Percentiles rank a stretch among this genome's conserved stretches.
phyloP scores from a whole-genome alignment of 2,329 filamentous ascomycete genomes.

The Penicillium sumatraense region DNA sequence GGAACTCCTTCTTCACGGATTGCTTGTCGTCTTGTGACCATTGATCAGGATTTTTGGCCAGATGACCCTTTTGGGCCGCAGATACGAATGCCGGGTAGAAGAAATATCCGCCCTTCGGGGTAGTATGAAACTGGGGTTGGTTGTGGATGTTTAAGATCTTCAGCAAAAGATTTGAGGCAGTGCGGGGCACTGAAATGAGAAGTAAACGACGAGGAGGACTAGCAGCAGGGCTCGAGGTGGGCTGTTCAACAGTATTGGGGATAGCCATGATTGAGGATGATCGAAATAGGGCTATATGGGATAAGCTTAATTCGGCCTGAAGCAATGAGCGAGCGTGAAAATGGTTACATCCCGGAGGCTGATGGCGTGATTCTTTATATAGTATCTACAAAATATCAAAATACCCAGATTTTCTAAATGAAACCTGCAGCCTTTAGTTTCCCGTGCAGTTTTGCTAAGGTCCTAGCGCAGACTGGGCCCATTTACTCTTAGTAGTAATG shows the following conservation, averaged over 20 bases:
- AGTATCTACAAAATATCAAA: background rate
- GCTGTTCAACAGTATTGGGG: background rate
- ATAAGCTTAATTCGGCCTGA: conserved; percentile 16
- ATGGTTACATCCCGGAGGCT: conserved; percentile 6
- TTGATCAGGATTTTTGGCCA: conserved; percentile 24
- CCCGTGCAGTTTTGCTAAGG: background rate
- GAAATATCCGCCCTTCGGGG: conserved; percentile 22
- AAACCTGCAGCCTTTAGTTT: background rate
- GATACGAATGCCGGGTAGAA: conserved; percentile 15
- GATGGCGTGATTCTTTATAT: conserved; percentile 16
- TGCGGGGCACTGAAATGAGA: conserved; percentile 22
- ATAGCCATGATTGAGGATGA: background rate
- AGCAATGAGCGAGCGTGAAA: conserved; percentile 15
- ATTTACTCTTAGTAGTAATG: background rate
- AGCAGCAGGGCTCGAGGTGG: background rate
- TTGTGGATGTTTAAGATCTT: conserved; percentile 22
- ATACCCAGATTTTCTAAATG: background rate
- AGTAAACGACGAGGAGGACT: conserved; percentile 13
- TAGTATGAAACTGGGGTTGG: conserved; percentile 22
- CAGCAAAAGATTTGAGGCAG: conserved; percentile 25
- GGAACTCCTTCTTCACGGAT: conserved; percentile 28
- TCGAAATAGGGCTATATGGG: background rate
- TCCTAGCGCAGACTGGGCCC: background rate
- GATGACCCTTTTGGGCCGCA: conserved; percentile 13
- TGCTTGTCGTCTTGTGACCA: conserved; percentile 34